These are phyloP conservation scores for Trametes punicea DNA, from an alignment of 768 basidiomycete species.

Conservation along the genomic window DNA sequence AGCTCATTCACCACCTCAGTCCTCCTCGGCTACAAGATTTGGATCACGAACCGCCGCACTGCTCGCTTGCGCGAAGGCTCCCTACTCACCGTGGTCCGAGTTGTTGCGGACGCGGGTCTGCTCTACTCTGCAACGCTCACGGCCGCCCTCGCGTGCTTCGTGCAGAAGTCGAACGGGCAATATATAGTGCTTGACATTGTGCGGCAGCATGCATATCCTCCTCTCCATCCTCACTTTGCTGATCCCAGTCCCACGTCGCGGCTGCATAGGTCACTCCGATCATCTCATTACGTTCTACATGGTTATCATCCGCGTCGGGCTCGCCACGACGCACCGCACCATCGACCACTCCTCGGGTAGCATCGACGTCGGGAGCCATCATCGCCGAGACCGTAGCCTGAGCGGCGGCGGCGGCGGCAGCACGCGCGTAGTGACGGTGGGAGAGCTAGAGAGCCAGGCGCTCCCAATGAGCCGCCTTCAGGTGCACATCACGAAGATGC, in stretches of 20 bases:
- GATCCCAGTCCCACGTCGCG: too few relatives aligned
- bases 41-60: slow-evolving; percentile 19
- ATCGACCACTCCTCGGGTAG: background rate
- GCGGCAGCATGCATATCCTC: too few relatives aligned
- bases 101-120: slow-evolving; percentile 27
- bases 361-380: background rate
- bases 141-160: slow-evolving; percentile 25
- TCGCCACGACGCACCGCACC: slow-evolving; percentile 1
- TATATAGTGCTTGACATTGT: slow-evolving; percentile 28
- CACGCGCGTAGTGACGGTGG: slow-evolving; percentile 1
- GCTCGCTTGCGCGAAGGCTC: slow-evolving; percentile 7
- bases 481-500: slow-evolving; percentile 13
- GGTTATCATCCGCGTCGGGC: slow-evolving; percentile 25
- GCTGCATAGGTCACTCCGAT: slow-evolving; percentile 22
- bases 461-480: slow-evolving; percentile 5
- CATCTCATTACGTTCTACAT: slow-evolving; percentile 29
- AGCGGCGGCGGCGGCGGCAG: background rate
- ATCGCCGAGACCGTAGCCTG: background rate
- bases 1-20: slow-evolving; percentile 15
- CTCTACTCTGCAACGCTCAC: slow-evolving; percentile 26
- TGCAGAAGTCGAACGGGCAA: slow-evolving; percentile 21
- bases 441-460: slow-evolving; percentile 6
- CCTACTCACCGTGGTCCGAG: slow-evolving; percentile 21
- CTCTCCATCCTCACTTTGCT: background rate
- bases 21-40: slow-evolving; percentile 28